Evolutionary conservation across 2,329 filamentous ascomycete species (phyloP).

Genomic region (Aspergillus sp.): DNA sequence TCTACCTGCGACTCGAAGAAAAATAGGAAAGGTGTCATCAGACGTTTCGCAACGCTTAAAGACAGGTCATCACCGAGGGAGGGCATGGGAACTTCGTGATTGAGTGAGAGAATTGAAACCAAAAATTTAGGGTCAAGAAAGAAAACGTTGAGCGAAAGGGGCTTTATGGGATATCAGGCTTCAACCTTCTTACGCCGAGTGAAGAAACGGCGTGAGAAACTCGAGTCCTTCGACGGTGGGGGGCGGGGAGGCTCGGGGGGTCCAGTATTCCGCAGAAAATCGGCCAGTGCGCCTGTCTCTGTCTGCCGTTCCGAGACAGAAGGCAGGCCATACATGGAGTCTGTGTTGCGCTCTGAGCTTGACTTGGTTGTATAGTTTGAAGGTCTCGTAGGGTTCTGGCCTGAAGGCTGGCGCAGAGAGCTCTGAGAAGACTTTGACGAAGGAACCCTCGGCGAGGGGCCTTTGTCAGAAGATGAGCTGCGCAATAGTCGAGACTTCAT

Average conservation of each 20-base stretch:
- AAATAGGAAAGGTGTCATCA: conserved; percentile 2
- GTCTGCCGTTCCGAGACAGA: conserved; percentile 29
- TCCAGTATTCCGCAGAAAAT: conserved; percentile 69
- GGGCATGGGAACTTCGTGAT: conserved; percentile 11
- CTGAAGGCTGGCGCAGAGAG: conserved; percentile 35
- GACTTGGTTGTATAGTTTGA: conserved; percentile 41
- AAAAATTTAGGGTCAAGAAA: background rate
- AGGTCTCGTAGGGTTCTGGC: conserved; percentile 24
- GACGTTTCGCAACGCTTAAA: conserved; percentile 12
- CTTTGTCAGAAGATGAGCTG: conserved; percentile 29
- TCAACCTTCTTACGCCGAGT: conserved; percentile 27
- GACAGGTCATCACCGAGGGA: conserved; percentile 12
- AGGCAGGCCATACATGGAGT: conserved; percentile 18
- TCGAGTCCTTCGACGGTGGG: conserved; percentile 15
- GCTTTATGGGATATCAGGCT: background rate
- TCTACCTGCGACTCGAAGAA: background rate
- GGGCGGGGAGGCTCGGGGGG: conserved; percentile 52
- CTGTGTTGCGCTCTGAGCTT: conserved; percentile 34
- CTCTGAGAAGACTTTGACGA: conserved; percentile 32
- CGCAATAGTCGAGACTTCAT: conserved; percentile 40
- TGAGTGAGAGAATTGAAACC: background rate
- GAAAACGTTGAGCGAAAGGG: background rate
- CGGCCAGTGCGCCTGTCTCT: conserved; percentile 67
- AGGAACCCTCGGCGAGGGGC: conserved; percentile 24
- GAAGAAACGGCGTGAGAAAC: conserved; percentile 25